These are phyloP conservation scores for Teunomyces stri DNA, from an alignment of 805 yeast species.

Conservation along the genomic window DNA sequence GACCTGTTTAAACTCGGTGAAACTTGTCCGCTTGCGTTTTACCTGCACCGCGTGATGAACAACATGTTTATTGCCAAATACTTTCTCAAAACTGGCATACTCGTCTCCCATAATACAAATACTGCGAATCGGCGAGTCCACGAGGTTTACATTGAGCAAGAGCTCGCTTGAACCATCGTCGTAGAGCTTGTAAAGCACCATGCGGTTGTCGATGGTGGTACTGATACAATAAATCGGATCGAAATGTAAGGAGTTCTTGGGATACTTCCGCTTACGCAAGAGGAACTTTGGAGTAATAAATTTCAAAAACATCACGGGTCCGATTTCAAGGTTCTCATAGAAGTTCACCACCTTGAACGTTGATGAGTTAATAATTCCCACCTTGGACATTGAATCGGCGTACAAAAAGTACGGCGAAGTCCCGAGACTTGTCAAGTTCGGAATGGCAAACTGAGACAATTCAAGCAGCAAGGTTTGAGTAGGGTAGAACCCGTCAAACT, in stretches of 20 bases:
- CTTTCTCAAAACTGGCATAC: constrained; percentile 6
- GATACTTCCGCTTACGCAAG: constrained; percentile 6
- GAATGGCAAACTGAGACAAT: constrained; percentile 26
- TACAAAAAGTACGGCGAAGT: constrained; percentile 18
- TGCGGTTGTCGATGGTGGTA: constrained; percentile 19
- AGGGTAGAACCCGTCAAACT: constrained; percentile 14
- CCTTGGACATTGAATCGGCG: constrained; percentile 29
- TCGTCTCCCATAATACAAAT: constrained; percentile 7
- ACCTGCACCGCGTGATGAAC: neutral
- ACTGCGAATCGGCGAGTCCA: constrained; percentile 14
- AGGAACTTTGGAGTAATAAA: constrained; percentile 10
- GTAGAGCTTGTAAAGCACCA: constrained; percentile 21
- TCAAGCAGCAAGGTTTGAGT: constrained; percentile 9
- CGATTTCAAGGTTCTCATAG: constrained; percentile 23
- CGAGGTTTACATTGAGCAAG: constrained; percentile 13
- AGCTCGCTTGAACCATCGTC: constrained; percentile 17
- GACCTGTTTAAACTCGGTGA: neutral
- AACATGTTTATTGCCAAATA: constrained; percentile 8
- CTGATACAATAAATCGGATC: constrained; percentile 23
- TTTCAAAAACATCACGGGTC: constrained; percentile 17
- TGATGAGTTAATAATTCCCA: constrained; percentile 23
- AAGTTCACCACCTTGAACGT: constrained; percentile 12
- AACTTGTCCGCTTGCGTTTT: constrained; percentile 2
- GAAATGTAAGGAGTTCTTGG: constrained; percentile 11
- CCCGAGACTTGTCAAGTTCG: constrained; percentile 14